Evolutionary conservation across 1,284 basidiomycete genomes (phyloP), one percentile per base, ranked within the genome.

Genomic region (Boletellus dicymbophilus): DNA sequence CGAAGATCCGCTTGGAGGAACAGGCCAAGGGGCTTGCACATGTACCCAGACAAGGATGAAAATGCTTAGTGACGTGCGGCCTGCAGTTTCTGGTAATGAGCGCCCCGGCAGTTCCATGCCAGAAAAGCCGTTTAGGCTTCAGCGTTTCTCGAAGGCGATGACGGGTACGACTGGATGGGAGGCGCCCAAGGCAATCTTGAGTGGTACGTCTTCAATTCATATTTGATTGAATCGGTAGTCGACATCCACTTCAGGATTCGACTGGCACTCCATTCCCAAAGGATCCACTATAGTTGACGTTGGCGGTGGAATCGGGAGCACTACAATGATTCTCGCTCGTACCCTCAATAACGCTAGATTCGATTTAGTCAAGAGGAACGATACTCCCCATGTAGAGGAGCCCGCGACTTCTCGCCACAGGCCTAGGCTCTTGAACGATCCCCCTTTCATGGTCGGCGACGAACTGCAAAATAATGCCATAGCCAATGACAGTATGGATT

Each of bases 291-390:
- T 90, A 25, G 82, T 90, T 4, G 88, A 90, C 56, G 86, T 90
- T 2, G 88, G 88, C 0, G 86, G 87, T 8, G 87, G 88, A 1
- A 85, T 88, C 37, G 88, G 88, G 10, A 83, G 82, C n/a, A 83
- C 84, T 1, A 80, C 76, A 20, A 82, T 90, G 79, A 55, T 81
- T 37, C 77, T 90, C 20, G 84, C 82, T 18, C 76, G 77, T 37
- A 74, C 79, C 3, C 82, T 82, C 52, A 68, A 61, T 33, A 44
- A 36, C 10, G 26, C 44, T 31, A 37, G 30, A 20, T 37, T 22
- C 34, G 51, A 53, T 25, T 38, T 25, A 6, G 20, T 18, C 21
- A 41, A 40, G 44, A 51, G 36, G 33, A 41, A 39, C 11, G 50
- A 47, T 6, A 21, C 36, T 26, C 2, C 18, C 37, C 22, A 25